A percentile compares a stretch with the other conserved stretches of the same genome.
These are phyloP conservation scores for grape (Vitis vinifera) DNA, from an alignment of 164 flowering plant genomes.

Conservation along the genomic window DNA sequence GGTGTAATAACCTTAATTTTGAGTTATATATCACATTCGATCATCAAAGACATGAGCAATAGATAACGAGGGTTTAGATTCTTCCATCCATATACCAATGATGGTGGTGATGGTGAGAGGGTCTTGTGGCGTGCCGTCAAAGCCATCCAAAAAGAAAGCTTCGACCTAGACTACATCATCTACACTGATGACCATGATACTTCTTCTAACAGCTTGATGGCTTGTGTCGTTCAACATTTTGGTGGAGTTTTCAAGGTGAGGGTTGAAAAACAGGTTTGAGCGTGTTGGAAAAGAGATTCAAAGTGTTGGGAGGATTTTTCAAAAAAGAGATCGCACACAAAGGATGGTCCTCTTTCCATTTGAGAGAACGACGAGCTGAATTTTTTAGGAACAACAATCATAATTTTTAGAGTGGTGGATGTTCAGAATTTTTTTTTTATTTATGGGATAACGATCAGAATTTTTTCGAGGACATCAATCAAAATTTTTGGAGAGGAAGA, in stretches of 20 bases:
- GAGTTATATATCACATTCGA: not conserved
- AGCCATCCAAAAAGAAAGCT: constrained; percentile 72
- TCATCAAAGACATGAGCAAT: constrained; percentile 28
- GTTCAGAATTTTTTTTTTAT: too few species aligned
- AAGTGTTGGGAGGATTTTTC: too few species aligned
- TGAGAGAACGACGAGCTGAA: too few species aligned
- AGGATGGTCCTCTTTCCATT: too few species aligned
- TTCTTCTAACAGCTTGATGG: constrained; percentile 50
- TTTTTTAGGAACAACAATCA: too few species aligned
- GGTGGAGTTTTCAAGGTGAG: constrained; percentile 21
- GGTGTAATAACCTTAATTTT: constrained; percentile 7
- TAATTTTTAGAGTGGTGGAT: too few species aligned
- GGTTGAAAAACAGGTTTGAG: too few species aligned
- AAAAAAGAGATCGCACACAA: too few species aligned
- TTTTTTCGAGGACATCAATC: too few species aligned
- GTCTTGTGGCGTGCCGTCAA: constrained; percentile 96
- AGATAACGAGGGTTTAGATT: constrained; percentile 62
- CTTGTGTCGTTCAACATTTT: constrained; percentile 79
- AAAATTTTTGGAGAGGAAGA: too few species aligned
- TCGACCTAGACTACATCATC: constrained; percentile 63
- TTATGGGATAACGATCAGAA: too few species aligned
- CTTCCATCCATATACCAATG: constrained; percentile 97
- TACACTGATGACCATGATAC: constrained; percentile 89
- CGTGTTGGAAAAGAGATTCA: too few species aligned
- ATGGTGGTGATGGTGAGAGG: constrained; percentile 98